These are phyloP conservation scores for Phanerodontia chrysosporium DNA, from an alignment of 768 basidiomycete species.

Conservation along the genomic window DNA sequence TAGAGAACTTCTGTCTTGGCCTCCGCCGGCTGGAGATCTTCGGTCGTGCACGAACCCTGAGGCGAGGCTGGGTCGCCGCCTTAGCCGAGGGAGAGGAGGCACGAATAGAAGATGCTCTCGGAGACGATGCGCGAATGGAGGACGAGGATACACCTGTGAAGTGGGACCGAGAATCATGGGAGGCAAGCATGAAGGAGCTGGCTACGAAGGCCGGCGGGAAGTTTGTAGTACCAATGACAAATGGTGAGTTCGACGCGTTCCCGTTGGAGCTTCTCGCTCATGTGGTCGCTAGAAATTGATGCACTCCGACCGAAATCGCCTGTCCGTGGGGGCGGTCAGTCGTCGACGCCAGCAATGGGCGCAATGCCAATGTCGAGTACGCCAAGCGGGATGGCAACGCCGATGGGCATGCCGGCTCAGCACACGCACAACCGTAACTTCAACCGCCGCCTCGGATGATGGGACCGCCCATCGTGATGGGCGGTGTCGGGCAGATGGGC, in stretches of 20 bases:
- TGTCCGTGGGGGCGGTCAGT: constrained; percentile 36
- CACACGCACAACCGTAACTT: constrained; percentile 2
- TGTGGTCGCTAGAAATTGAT: constrained; percentile 58
- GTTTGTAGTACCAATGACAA: constrained; percentile 63
- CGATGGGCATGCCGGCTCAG: constrained; percentile 17
- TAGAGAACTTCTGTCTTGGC: constrained; percentile 97
- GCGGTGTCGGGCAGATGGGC: constrained; percentile 28
- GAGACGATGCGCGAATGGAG: constrained; percentile 27
- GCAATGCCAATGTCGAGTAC: background rate
- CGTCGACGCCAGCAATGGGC: background rate
- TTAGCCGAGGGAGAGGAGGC: constrained; percentile 61
- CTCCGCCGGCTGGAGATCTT: constrained; percentile 89
- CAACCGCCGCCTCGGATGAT: constrained; percentile 19
- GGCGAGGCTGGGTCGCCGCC: constrained; percentile 92
- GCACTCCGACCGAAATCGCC: constrained; percentile 84
- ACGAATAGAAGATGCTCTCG: constrained; percentile 28
- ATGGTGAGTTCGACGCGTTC: constrained; percentile 28
- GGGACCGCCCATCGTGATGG: constrained; percentile 26
- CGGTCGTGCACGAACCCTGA: constrained; percentile 60
- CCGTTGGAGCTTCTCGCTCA: background rate
- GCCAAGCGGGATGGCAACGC: constrained; percentile 21
- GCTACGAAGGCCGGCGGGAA: constrained; percentile 43
- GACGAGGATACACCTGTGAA: constrained; percentile 32
- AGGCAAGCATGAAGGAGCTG: constrained; percentile 52
- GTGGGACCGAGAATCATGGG: constrained; percentile 67